phyloP scores from a whole-genome alignment of 139 green algal genomes.

The Closterium sp. region DNA sequence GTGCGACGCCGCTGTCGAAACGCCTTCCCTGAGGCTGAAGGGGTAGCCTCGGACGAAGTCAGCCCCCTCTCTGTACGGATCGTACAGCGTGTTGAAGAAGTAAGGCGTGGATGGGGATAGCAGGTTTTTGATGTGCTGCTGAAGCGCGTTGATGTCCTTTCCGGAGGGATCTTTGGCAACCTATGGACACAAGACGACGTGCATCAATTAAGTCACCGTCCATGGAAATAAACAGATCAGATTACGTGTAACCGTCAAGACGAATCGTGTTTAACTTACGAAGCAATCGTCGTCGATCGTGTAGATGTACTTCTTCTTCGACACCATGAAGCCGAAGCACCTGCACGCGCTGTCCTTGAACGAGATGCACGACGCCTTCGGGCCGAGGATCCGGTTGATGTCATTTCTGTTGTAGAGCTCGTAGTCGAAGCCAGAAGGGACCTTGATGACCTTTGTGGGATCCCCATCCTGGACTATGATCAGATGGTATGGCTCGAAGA shows the following conservation, averaged over 20 bases:
- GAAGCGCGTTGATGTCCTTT: slow-evolving; percentile 88
- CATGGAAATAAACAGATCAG: neutral
- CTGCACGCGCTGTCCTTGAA: slow-evolving; percentile 94
- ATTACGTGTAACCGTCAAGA: neutral
- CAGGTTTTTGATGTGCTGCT: slow-evolving; percentile 95
- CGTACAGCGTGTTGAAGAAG: slow-evolving; percentile 99
- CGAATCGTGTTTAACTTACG: slow-evolving; percentile 51
- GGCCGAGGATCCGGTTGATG: slow-evolving; percentile 91
- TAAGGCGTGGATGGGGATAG: slow-evolving; percentile 85
- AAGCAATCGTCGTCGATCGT: slow-evolving; percentile 98
- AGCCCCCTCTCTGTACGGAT: slow-evolving; percentile 79
- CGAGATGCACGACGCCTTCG: slow-evolving; percentile 91
- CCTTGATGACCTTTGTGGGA: slow-evolving; percentile 69
- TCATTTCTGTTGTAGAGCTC: slow-evolving; percentile 92
- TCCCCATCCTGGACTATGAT: slow-evolving; percentile 94
- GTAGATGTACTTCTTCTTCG: slow-evolving; percentile 93
- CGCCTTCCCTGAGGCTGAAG: slow-evolving; percentile 83
- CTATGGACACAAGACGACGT: neutral
- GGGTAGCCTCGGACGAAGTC: slow-evolving; percentile 85
- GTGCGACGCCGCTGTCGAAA: slow-evolving; percentile 87
- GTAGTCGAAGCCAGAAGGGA: slow-evolving; percentile 88
- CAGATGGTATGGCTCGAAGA: slow-evolving; percentile 87
- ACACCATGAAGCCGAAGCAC: slow-evolving; percentile 93
- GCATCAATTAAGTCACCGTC: neutral
- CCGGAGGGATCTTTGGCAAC: slow-evolving; percentile 55